Percentiles rank a stretch among this genome's conserved stretches.
Conservation (phyloP, 306 rosid species). For the Pachyrhizus erosus region DNA sequence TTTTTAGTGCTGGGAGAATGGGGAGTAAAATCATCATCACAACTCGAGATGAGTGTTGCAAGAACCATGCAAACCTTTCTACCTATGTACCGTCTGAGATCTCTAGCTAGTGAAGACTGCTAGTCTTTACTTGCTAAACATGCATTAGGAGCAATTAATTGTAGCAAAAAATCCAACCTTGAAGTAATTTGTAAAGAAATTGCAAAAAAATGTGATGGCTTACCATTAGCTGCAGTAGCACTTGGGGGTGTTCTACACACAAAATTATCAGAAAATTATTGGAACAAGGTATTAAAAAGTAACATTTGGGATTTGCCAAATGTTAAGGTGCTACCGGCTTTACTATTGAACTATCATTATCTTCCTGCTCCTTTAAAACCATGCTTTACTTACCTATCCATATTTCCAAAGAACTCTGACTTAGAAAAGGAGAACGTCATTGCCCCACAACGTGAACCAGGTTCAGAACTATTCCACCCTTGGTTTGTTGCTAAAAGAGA, state of each 20-base stretch:
- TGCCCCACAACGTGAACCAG: too few species aligned
- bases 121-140: slow-evolving; percentile 17
- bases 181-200: slow-evolving; percentile 46
- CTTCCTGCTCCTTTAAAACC: too few species aligned
- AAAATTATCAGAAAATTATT: slow-evolving; percentile 37
- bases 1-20: not conserved
- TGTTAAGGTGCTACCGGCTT: slow-evolving; percentile 44
- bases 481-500: too few species aligned
- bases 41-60: not conserved
- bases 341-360: not conserved
- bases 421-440: too few species aligned
- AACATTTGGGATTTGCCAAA: slow-evolving; percentile 52
- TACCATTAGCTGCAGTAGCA: slow-evolving; percentile 54
- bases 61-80: not conserved
- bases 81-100: not conserved
- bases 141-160: slow-evolving; percentile 13
- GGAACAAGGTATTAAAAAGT: slow-evolving; percentile 46
- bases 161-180: not conserved
- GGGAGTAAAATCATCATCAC: slow-evolving; percentile 22
- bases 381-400: too few species aligned
- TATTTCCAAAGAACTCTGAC: too few species aligned
- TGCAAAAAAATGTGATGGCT: slow-evolving; percentile 49
- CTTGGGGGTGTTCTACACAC: slow-evolving; percentile 44
- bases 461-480: too few species aligned
- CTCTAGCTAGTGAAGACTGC: not conserved